phyloP scores from a whole-genome alignment of 208 protist species.

The Leishmania tarentolae region DNA sequence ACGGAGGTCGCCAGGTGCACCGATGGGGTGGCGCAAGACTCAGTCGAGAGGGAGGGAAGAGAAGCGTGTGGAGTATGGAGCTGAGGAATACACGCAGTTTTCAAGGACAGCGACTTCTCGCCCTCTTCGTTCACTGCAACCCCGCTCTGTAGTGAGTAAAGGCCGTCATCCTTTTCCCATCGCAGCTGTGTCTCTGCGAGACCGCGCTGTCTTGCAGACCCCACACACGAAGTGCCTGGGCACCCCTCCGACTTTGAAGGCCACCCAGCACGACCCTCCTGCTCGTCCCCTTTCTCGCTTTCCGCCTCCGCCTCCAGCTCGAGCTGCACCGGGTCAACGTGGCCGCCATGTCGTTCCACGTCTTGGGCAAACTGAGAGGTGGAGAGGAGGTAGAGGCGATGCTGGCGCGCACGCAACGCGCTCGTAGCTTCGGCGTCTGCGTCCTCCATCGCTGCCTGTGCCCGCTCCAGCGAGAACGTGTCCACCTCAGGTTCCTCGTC shows the following conservation, averaged over 20 bases:
- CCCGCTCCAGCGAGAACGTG: constrained; percentile 31
- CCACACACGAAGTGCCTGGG: neutral
- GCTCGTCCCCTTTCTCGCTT: neutral
- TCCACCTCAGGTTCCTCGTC: constrained; percentile 35
- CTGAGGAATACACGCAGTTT: neutral
- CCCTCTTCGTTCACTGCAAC: neutral
- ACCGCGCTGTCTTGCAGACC: neutral
- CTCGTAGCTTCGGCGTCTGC: constrained; percentile 34
- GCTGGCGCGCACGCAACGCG: constrained; percentile 21
- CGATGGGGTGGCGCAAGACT: neutral
- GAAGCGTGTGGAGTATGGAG: too few species aligned
- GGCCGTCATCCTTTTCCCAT: neutral
- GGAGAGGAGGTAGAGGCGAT: constrained; percentile 27
- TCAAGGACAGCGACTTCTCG: neutral
- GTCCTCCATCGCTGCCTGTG: constrained; percentile 32
- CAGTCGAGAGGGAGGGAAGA: neutral
- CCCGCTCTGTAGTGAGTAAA: too few species aligned
- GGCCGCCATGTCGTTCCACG: constrained; percentile 26
- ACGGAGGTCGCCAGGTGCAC: neutral
- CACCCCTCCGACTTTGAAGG: neutral
- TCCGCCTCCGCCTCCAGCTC: constrained; percentile 13
- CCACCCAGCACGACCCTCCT: neutral
- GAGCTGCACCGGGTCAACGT: constrained; percentile 26
- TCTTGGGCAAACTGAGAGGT: constrained; percentile 42
- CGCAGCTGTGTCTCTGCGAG: neutral